Evolutionary conservation across 805 yeast genomes (phyloP), one percentile per base, ranked within the genome.

Genomic region (Yarrowia hollandica): DNA sequence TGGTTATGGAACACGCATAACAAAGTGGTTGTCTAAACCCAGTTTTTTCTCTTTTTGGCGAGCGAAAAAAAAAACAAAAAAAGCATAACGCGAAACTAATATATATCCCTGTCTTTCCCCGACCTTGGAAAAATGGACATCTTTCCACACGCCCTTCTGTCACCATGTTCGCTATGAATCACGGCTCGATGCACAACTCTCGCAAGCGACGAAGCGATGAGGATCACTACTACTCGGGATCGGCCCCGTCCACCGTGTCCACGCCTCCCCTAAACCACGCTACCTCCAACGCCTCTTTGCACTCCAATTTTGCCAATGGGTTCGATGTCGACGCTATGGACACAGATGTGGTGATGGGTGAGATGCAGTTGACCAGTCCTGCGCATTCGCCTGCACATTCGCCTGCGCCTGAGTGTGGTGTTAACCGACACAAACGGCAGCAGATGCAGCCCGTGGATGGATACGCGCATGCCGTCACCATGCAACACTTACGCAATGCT

Each of bases 71-170:
- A n/a, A n/a, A n/a, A n/a, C 39, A 16, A 23, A n/a, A 25, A 39
- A 44, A 44, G 26, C 19, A 25, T 28, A 44, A 48, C 55, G 55
- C 55, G 55, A 48, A 48, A 48, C 30, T 48, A n/a, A 48, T 48
- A 48, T 48, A 48, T 48, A 48, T 28, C 15, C 39, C 35, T n/a
- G 34, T 44, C 30, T 22, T 22, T 21, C 38, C 15, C 48, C n/a
- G n/a, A n/a, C n/a, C n/a, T n/a, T 14, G 31, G 42, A 12, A 26
- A 16, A 19, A 10, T 30, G 0, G 9, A 22, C 19, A 38, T 10
- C 19, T 3, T 2, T 5, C 4, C 21, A 7, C 14, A 31, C 34
- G 12, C 6, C 28, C 6, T 25, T 25, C 2, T n/a, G 2, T 10
- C 34, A 48, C n/a, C 19, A 48, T 48, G 55, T 48, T 31, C 30